These are phyloP conservation scores for Selaginella moellendorffii DNA, from an alignment of 75 land plant genomes.

Conservation along the genomic window DNA sequence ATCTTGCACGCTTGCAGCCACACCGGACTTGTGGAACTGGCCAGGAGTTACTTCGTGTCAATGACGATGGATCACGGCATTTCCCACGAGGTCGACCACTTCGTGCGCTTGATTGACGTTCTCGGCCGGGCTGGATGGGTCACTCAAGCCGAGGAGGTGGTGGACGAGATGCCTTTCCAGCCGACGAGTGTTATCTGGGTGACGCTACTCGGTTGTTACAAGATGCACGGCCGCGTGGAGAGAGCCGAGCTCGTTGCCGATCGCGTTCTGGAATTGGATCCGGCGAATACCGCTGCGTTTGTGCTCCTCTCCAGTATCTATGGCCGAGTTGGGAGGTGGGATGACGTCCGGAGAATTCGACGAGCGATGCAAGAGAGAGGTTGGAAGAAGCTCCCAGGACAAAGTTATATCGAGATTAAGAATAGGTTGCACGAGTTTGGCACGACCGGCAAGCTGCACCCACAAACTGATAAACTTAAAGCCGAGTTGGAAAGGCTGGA, in stretches of 20 bases:
- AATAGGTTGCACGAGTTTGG: background rate
- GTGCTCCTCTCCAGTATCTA: background rate
- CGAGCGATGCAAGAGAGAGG: background rate
- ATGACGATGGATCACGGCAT: background rate
- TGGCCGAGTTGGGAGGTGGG: background rate
- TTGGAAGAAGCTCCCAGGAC: background rate
- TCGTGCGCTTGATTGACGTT: background rate
- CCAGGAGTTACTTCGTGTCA: background rate
- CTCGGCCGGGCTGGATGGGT: conserved; percentile 5
- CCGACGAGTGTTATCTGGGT: background rate
- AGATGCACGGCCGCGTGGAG: background rate
- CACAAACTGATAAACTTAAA: background rate
- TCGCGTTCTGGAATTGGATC: background rate
- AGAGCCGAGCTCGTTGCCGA: background rate
- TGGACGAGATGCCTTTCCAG: background rate
- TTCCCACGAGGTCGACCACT: background rate
- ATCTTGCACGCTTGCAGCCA: conserved; percentile 2
- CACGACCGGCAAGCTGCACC: background rate
- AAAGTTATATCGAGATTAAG: background rate
- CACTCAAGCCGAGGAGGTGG: background rate
- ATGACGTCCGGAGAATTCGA: background rate
- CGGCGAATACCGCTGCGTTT: background rate
- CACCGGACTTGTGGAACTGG: background rate
- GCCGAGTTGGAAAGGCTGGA: background rate
- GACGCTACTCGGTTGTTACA: background rate